These are phyloP conservation scores for Lignosus rhinocerotis DNA, from an alignment of 1,284 basidiomycete genomes.

Conservation along the genomic window DNA sequence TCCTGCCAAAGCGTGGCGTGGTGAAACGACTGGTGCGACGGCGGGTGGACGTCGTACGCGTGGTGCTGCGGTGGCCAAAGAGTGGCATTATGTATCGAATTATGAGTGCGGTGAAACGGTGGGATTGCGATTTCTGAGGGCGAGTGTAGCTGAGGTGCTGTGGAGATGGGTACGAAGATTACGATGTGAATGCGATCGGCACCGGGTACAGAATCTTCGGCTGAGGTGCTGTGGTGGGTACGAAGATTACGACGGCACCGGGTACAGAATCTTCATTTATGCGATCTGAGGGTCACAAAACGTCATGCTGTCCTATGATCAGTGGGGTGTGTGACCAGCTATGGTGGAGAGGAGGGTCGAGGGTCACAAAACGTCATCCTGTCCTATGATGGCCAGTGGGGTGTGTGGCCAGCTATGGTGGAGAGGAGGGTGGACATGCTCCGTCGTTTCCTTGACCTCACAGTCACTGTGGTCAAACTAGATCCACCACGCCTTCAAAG, in stretches of 20 bases:
- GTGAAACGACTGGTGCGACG: slow-evolving; percentile 26
- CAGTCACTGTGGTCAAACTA: background rate
- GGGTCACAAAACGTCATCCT: slow-evolving; percentile 1
- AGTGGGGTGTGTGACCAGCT: background rate
- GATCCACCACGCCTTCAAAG: background rate
- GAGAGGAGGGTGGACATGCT: background rate
- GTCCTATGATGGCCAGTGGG: background rate
- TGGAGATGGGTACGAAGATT: background rate
- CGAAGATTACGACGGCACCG: background rate
- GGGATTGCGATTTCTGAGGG: background rate
- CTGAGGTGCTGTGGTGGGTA: background rate
- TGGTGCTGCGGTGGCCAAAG: slow-evolving; percentile 18
- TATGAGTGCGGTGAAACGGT: background rate
- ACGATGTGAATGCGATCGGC: background rate
- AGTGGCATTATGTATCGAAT: slow-evolving; percentile 19
- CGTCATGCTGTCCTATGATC: slow-evolving; percentile 3
- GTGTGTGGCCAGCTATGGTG: background rate
- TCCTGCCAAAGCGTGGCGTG: slow-evolving; percentile 34
- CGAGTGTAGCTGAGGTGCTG: background rate
- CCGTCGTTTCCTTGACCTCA: background rate
- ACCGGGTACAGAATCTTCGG: background rate
- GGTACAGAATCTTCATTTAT: slow-evolving; percentile 1
- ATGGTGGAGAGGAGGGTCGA: background rate
- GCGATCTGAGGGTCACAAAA: background rate
- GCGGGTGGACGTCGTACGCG: slow-evolving; percentile 1